Conservation (phyloP, 208 protist species). For the Vickermania spadyakhi region DNA sequence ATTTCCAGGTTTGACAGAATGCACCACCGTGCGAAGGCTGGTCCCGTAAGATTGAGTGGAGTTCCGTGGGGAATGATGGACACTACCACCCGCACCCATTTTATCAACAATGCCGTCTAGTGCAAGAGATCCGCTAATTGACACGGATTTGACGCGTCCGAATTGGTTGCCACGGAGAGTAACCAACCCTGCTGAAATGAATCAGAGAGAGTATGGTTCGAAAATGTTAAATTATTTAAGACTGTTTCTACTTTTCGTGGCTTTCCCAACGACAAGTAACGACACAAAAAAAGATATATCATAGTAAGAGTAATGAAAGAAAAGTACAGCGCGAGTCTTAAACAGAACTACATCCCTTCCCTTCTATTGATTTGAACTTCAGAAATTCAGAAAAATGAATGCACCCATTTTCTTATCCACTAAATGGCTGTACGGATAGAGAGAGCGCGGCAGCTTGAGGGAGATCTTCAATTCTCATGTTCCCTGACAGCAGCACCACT, state of each 20-base stretch:
- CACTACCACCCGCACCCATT: constrained; percentile 35
- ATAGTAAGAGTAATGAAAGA: neutral
- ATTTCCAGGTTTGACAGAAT: neutral
- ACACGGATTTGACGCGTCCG: too few relatives aligned
- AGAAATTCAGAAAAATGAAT: too few relatives aligned
- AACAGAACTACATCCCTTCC: neutral
- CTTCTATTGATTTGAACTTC: too few relatives aligned
- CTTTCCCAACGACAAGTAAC: too few relatives aligned
- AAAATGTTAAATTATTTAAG: too few relatives aligned
- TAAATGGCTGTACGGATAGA: constrained; percentile 20
- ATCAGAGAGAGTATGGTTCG: too few relatives aligned
- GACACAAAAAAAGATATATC: neutral
- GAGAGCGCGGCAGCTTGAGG: constrained; percentile 25
- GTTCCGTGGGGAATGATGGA: neutral
- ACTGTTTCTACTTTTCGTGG: too few relatives aligned
- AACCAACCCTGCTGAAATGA: too few relatives aligned
- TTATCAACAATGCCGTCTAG: too few relatives aligned
- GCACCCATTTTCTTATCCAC: constrained; percentile 2
- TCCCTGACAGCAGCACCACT: constrained; percentile 38
- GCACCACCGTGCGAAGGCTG: neutral
- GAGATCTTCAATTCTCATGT: constrained; percentile 45
- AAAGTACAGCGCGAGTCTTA: neutral
- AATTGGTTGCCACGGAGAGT: too few relatives aligned
- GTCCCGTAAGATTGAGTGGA: neutral
- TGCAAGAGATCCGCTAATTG: too few relatives aligned